Evolutionary conservation across 2,329 filamentous ascomycete genomes (phyloP).

Genomic region (Shiraia bambusicola): DNA sequence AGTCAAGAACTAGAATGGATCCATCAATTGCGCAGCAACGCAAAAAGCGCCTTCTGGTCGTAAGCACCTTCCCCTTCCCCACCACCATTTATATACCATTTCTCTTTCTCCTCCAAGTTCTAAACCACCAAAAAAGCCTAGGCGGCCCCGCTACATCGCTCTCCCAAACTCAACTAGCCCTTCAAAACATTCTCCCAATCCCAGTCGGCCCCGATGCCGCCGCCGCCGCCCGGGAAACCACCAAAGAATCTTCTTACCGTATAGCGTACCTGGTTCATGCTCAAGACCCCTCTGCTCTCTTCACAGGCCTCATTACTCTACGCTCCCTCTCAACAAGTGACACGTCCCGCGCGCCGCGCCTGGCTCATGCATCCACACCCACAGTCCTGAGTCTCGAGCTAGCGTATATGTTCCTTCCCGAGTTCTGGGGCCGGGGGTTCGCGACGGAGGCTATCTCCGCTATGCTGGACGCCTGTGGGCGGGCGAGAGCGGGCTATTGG

Average conservation of each 20-base stretch:
- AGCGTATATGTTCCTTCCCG: conserved; percentile 40
- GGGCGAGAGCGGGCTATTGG: conserved; percentile 18
- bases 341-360: conserved; percentile 9
- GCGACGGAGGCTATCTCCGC: conserved; percentile 43
- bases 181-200: conserved; percentile 1
- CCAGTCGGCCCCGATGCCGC: conserved; percentile 3
- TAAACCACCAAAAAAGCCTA: conserved; percentile 13
- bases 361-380: conserved; percentile 6
- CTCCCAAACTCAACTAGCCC: conserved; percentile 21
- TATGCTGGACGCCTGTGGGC: conserved; percentile 26
- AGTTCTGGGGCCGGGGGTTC: conserved; percentile 40
- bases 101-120: neutral
- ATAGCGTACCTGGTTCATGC: conserved; percentile 26
- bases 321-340: conserved; percentile 3
- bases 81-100: conserved; percentile 26
- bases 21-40: conserved; percentile 27
- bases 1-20: conserved; percentile 28
- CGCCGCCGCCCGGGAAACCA: conserved; percentile 10
- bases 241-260: conserved; percentile 14
- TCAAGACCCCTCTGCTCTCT: neutral
- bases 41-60: conserved; percentile 26
- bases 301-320: conserved; percentile 23
- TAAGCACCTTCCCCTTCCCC: too few relatives aligned
- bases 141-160: conserved; percentile 19
- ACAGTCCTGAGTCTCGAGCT: conserved; percentile 28